Base-by-base conservation (phyloP, 129 eudicot genomes). In the Pseudognaphalium luteoalbum region DNA sequence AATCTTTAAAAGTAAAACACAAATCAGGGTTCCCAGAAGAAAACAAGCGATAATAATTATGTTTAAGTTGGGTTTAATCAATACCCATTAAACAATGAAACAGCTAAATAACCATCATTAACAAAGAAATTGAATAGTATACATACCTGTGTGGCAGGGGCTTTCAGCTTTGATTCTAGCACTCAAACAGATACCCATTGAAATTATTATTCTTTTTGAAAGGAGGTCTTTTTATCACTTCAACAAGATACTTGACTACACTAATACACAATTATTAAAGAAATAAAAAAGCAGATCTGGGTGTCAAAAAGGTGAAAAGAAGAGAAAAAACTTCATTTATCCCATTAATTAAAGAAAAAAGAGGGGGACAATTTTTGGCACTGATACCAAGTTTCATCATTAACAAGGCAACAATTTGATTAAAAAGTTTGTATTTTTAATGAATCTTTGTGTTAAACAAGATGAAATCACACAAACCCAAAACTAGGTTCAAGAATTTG, bases 141-240 rank as follows among this genome's bases (percentile, higher is more conserved):
- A 64, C 19, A 29, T 81, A 89, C 98, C 98, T 64, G 91, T 86
- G 83, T 83, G 87, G 81, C 50, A 68, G 8, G 98, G 90, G 89
- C 91, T 88, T 66, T 88, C 98, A 81, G 88, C 94, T 85, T 90
- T 92, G 81, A 90, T 85, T 77, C 89, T 78, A 59, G 98, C 87
- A 85, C 98, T 92, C 70, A 86, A 83, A 83, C 98, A 92, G 78
- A 86, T 78, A 70, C 98, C 98, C 98, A 92, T 92, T 59, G 68
- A 74, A 76, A 79, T 32, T 33, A 14, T 56, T 7, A 16, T 66
- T 76, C 61, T 75, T 25, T 25, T 0, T 76, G 56, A 59, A 14
- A 15, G 20, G 12, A 10, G 41, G 52, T 78, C 42, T 59, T 60
- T 68, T 33, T 52, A 25, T 60, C 64, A 56, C 63, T 50, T 78